Percentiles rank a stretch among this genome's conserved stretches.
These are phyloP conservation scores for Arthrobotrys sinensis DNA, from an alignment of 2,329 filamentous ascomycete species.

Conservation along the genomic window DNA sequence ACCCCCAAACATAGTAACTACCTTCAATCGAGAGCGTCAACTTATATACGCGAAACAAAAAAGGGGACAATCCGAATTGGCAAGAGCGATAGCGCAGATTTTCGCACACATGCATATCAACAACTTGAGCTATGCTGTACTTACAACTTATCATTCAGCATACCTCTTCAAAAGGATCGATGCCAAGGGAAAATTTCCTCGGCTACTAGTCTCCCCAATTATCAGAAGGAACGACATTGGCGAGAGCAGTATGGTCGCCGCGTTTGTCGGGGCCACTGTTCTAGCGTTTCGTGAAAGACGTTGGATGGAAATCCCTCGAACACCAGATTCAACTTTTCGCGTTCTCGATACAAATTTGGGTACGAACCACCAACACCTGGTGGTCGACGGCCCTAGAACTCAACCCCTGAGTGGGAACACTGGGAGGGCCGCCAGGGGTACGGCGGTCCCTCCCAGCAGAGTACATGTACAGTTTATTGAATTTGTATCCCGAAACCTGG, in stretches of 20 bases:
- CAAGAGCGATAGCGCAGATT: constrained; percentile 28
- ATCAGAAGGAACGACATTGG: constrained; percentile 26
- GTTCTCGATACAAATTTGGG: background rate
- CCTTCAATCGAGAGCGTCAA: constrained; percentile 4
- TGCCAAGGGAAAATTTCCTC: background rate
- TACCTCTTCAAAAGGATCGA: constrained; percentile 29
- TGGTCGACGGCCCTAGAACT: background rate
- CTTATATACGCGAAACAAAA: background rate
- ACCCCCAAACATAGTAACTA: background rate
- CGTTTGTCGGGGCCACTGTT: constrained; percentile 39
- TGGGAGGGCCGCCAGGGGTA: constrained; percentile 1
- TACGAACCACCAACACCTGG: background rate
- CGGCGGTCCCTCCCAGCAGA: background rate
- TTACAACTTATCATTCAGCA: constrained; percentile 39
- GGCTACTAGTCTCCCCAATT: constrained; percentile 34
- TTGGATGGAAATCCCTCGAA: background rate
- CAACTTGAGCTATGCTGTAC: constrained; percentile 11
- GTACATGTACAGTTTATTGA: constrained; percentile 1
- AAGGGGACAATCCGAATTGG: constrained; percentile 11
- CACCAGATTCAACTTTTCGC: background rate
- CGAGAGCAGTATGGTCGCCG: constrained; percentile 20
- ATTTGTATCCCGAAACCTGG: constrained; percentile 42
- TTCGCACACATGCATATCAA: constrained; percentile 41
- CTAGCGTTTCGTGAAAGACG: constrained; percentile 1
- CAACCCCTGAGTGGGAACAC: background rate